These are phyloP conservation scores for Kwoniella dejecticola DNA, from an alignment of 768 basidiomycete species.

Conservation along the genomic window DNA sequence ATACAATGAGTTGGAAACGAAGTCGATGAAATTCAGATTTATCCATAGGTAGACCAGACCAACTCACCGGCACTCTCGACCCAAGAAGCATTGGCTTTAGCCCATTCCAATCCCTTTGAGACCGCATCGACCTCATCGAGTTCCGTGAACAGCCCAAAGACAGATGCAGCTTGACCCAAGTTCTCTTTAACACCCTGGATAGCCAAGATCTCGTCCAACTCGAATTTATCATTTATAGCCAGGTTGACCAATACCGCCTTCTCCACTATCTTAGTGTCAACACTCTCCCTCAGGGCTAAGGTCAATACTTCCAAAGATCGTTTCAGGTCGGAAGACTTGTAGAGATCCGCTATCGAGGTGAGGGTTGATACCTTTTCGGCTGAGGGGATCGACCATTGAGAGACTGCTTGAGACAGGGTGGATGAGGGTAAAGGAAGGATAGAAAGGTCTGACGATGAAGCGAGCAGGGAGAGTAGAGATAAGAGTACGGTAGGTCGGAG, in stretches of 20 bases:
- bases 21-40: no score
- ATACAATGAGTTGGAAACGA: no score
- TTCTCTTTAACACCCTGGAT: conserved; percentile 36
- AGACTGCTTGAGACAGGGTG: conserved; percentile 28
- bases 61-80: conserved; percentile 44
- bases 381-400: conserved; percentile 46
- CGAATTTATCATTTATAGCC: conserved; percentile 37
- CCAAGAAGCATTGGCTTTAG: conserved; percentile 36
- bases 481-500: conserved; percentile 47
- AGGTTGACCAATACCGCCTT: conserved; percentile 41
- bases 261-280: conserved; percentile 33
- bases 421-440: conserved; percentile 40
- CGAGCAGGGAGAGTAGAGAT: conserved; percentile 45
- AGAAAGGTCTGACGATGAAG: conserved; percentile 41
- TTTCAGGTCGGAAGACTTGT: conserved; percentile 32
- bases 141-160: conserved; percentile 45
- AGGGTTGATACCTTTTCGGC: conserved; percentile 47
- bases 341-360: conserved; percentile 38
- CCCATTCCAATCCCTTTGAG: conserved; percentile 42
- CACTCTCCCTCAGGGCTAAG: conserved; percentile 30
- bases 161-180: conserved; percentile 34
- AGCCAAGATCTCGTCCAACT: conserved; percentile 39
- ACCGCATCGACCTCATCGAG: conserved; percentile 45
- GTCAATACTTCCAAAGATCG: conserved; percentile 42
- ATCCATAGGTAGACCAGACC: no score